Evolutionary conservation across 2,329 filamentous ascomycete species (phyloP).

Genomic region (Mariannaea sp.): DNA sequence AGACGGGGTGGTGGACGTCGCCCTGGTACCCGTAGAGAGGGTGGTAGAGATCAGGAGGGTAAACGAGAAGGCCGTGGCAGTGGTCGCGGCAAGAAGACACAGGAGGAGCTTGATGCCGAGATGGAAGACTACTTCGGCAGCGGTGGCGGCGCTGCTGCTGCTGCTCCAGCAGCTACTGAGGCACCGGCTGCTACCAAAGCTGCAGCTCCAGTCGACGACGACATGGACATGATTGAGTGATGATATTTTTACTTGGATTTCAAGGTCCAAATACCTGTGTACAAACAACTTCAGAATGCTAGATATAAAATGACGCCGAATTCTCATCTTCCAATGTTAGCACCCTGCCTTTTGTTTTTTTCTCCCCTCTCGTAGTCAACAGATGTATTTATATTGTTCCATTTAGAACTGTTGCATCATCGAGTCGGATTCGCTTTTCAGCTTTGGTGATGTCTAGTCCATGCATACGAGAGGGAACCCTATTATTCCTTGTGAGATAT

Average conservation of each 20-base stretch:
- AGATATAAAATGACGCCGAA: conserved; percentile 23
- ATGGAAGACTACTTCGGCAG: conserved; percentile 90
- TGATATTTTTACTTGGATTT: conserved; percentile 14
- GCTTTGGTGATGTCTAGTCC: conserved; percentile 25
- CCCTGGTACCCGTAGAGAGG: conserved; percentile 55
- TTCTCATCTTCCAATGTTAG: conserved; percentile 22
- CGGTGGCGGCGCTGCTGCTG: conserved; percentile 44
- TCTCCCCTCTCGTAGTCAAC: background rate
- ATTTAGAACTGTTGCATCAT: background rate
- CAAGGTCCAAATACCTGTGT: conserved; percentile 1
- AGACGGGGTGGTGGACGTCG: conserved; percentile 47
- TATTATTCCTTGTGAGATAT: conserved; percentile 17
- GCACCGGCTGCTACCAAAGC: conserved; percentile 30
- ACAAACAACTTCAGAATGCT: conserved; percentile 36
- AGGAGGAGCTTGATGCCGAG: conserved; percentile 91
- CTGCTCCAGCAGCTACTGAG: conserved; percentile 39
- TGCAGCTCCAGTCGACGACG: conserved; percentile 54
- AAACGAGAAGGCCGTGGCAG: conserved; percentile 44
- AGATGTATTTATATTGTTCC: background rate
- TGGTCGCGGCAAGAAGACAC: conserved; percentile 78
- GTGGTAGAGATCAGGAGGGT: conserved; percentile 33
- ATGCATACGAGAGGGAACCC: conserved; percentile 35
- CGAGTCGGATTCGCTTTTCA: too few species aligned
- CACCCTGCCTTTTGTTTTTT: too few species aligned
- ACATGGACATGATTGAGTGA: conserved; percentile 74